Evolutionary conservation across 495 filamentous ascomycete species (phyloP).

Genomic region (Chlorociboria aeruginascens): DNA sequence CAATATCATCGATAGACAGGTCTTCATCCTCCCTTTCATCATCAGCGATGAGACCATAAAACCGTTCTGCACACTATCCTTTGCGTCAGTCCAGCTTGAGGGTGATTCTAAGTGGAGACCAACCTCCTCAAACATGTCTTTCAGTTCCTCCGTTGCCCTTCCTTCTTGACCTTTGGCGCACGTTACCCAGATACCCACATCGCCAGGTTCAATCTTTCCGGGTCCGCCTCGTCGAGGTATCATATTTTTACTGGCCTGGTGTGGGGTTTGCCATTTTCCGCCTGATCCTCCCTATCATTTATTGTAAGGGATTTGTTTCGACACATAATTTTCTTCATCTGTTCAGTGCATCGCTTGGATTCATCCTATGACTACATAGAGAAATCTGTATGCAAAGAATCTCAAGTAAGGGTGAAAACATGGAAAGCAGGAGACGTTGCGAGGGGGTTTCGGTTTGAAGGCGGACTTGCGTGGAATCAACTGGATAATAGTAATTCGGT

Average conservation of each 20-base stretch:
- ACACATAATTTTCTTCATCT: not conserved
- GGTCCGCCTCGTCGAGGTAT: slow-evolving; percentile 12
- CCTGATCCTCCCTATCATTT: slow-evolving; percentile 29
- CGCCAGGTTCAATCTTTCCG: slow-evolving; percentile 53
- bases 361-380: not conserved
- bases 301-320: not conserved
- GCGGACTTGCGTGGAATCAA: not conserved
- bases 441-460: not conserved
- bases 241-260: slow-evolving; percentile 32
- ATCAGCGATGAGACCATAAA: slow-evolving; percentile 39
- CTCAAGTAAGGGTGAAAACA: not conserved
- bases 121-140: slow-evolving; percentile 47
- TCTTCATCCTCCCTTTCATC: slow-evolving; percentile 27
- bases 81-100: not conserved
- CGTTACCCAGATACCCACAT: slow-evolving; percentile 80
- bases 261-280: slow-evolving; percentile 44
- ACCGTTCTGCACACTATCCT: slow-evolving; percentile 41
- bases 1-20: slow-evolving; percentile 52
- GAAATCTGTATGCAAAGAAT: not conserved
- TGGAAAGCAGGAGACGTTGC: not conserved
- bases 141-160: slow-evolving; percentile 63
- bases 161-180: slow-evolving; percentile 71
- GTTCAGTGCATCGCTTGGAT: too few species aligned
- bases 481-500: not conserved
- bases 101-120: not conserved